Evolutionary conservation across 768 basidiomycete species (phyloP), one percentile per base, ranked within the genome.

Genomic region (Clathrus columnatus): DNA sequence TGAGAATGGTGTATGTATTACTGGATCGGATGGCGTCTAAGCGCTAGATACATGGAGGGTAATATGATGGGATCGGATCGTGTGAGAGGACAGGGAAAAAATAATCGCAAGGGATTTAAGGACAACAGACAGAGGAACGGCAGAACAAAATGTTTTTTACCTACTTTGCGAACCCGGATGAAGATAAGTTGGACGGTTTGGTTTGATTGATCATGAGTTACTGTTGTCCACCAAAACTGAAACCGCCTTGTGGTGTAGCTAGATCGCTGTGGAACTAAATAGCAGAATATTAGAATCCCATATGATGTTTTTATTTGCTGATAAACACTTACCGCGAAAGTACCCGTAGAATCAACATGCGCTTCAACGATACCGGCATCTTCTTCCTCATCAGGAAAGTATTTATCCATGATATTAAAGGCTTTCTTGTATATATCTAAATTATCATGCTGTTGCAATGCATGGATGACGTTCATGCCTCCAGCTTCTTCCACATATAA

Each of bases 361-460:
- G 90, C 81, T n/a, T 83, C 84, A 50, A 75, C 79, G 63, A 91
- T 85, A 20, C 81, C 85, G 51, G 89, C 83, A 65, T 91, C 91
- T 48, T 94, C 95, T 67, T 97, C 95, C 65, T 98, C 95, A 60
- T 94, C 92, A 29, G 93, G 91, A 87, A 95, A 96, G 75, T 95
- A 96, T 67, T 94, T 94, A 74, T 91, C 87, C 87, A 91, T 91
- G 65, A 91, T 96, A 70, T 91, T 91, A 79, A 93, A 99, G 42
- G 94, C 95, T 75, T 99, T 98, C 82, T 97, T 97, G 75, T 99
- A 99, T 64, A 99, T 98, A 63, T 98, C 95, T 72, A 97, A 72
- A 73, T 99, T 99, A 75, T 99, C 95, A 71, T 98, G 96, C 71
- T 95, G 93, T 73, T 99, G 96, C 53, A 98, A 82, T 71, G 97